Conservation (phyloP, 1,284 basidiomycete genomes). For the Microbotryum silenes-acaulis region DNA sequence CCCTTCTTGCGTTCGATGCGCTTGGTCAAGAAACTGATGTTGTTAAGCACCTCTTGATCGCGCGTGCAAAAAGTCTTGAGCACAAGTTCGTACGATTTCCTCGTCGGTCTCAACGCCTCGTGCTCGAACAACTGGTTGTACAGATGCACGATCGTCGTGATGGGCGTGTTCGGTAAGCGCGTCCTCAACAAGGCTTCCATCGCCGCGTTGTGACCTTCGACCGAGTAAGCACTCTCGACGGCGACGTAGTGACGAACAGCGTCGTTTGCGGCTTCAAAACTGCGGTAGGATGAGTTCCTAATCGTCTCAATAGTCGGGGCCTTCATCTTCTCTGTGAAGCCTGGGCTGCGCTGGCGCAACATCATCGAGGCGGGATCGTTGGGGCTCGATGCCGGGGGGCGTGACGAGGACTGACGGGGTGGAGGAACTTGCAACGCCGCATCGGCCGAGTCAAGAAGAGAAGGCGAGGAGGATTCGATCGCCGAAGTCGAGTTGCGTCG, state of each 20-base stretch:
- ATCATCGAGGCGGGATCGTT: not conserved
- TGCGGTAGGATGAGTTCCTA: not conserved
- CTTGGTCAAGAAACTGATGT: constrained; percentile 47
- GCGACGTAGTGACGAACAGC: constrained; percentile 25
- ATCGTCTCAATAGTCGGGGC: not conserved
- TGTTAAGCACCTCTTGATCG: constrained; percentile 58
- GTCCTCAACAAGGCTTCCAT: constrained; percentile 52
- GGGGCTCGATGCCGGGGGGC: no score
- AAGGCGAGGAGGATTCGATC: not conserved
- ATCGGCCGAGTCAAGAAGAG: no score
- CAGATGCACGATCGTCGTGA: constrained; percentile 56
- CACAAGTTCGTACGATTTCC: constrained; percentile 59
- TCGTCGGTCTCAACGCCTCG: constrained; percentile 56
- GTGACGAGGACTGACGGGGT: no score
- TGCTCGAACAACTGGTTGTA: constrained; percentile 69
- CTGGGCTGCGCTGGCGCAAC: not conserved
- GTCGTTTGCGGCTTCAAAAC: not conserved
- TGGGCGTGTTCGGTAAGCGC: constrained; percentile 51
- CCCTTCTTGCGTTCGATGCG: constrained; percentile 39
- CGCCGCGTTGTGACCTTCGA: constrained; percentile 57
- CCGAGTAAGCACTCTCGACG: constrained; percentile 15
- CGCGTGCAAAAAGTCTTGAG: constrained; percentile 63
- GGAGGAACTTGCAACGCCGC: no score
- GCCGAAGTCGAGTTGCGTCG: constrained; percentile 21
- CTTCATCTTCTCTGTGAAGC: not conserved